These are phyloP conservation scores for Saprolegnia parasitica DNA, from an alignment of 352 stramenopile species.

Conservation along the genomic window DNA sequence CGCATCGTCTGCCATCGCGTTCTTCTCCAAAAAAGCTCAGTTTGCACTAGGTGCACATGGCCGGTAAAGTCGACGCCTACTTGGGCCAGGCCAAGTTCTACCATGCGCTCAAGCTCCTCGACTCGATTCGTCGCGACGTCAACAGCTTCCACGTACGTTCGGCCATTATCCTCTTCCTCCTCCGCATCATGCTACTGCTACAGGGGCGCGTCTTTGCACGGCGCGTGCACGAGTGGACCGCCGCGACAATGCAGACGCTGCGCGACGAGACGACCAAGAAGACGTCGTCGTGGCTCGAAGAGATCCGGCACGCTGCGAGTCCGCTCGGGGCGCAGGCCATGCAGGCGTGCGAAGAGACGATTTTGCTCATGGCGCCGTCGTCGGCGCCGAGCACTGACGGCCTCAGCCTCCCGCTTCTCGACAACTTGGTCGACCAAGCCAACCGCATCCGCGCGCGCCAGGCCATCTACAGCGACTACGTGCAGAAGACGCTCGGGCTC, in stretches of 20 bases:
- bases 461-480: slow-evolving; percentile 33
- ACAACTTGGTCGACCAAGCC: background rate
- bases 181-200: background rate
- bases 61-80: slow-evolving; percentile 55
- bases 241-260: slow-evolving; percentile 60
- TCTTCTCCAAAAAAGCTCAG: background rate
- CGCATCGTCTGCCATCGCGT: slow-evolving; percentile 45
- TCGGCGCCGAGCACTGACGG: background rate
- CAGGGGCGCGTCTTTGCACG: slow-evolving; percentile 72
- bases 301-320: slow-evolving; percentile 55
- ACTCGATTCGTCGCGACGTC: slow-evolving; percentile 66
- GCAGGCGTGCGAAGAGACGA: slow-evolving; percentile 58
- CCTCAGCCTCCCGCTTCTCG: slow-evolving; percentile 27
- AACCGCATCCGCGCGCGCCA: slow-evolving; percentile 27
- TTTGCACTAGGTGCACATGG: slow-evolving; percentile 47
- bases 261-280: slow-evolving; percentile 65
- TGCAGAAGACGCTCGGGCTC: slow-evolving; percentile 51
- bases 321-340: slow-evolving; percentile 68
- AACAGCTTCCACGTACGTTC: slow-evolving; percentile 49
- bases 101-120: slow-evolving; percentile 68
- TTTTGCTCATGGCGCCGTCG: background rate
- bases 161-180: background rate
- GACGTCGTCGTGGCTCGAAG: slow-evolving; percentile 63
- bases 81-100: slow-evolving; percentile 70
- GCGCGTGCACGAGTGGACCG: slow-evolving; percentile 77